A percentile compares a stretch with the other conserved stretches of the same genome.
These are phyloP conservation scores for Sarocladium strictum DNA, from an alignment of 2,329 filamentous ascomycete species.

Conservation along the genomic window DNA sequence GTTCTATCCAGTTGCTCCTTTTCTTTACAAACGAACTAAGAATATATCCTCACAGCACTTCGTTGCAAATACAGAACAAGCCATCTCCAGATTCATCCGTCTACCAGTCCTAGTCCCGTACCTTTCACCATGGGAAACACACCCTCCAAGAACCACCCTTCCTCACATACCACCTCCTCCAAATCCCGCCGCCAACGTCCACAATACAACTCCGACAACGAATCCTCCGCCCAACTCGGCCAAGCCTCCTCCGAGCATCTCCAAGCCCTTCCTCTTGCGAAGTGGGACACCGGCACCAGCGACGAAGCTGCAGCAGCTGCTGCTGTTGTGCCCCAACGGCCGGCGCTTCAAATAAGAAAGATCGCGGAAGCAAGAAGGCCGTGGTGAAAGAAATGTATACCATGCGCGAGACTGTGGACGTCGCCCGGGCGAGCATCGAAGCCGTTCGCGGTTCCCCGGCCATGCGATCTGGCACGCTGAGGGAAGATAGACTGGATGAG, in stretches of 20 bases:
- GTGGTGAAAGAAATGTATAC: background rate
- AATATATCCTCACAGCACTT: no score
- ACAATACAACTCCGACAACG: constrained; percentile 13
- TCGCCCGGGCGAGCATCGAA: background rate
- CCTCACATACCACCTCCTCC: constrained; percentile 1
- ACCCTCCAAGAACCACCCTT: constrained; percentile 2
- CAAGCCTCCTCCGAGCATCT: constrained; percentile 7
- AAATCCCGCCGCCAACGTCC: constrained; percentile 9
- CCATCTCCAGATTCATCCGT: background rate
- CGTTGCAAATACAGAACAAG: no score
- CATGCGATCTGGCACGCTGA: background rate
- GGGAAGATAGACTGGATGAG: background rate
- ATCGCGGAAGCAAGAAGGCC: background rate
- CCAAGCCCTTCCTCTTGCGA: background rate
- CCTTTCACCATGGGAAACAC: constrained; percentile 9
- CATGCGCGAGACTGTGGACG: background rate
- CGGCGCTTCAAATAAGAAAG: background rate
- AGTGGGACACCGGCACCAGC: constrained; percentile 9
- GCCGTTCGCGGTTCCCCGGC: background rate
- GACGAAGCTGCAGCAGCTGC: no score
- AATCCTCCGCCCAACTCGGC: constrained; percentile 13
- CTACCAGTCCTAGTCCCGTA: background rate
- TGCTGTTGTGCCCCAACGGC: no score
- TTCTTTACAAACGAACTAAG: no score
- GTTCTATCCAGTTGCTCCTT: background rate